phyloP scores from a whole-genome alignment of 768 basidiomycete species.

The Mycena epipterygia region DNA sequence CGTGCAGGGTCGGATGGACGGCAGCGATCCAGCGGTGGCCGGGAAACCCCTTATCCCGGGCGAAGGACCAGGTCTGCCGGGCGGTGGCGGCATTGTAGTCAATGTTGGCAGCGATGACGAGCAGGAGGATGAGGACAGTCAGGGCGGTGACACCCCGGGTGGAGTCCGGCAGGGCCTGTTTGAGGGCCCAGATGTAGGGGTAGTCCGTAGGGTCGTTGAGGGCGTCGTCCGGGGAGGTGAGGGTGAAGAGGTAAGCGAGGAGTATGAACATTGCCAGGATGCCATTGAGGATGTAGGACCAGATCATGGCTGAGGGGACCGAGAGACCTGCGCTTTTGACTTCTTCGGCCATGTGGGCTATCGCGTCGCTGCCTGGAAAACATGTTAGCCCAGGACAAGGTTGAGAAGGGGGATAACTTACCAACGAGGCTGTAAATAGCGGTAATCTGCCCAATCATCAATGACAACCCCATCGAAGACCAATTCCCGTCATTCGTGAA shows the following conservation, averaged over 20 bases:
- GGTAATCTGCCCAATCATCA: slow-evolving; percentile 29
- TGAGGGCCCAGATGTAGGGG: slow-evolving; percentile 27
- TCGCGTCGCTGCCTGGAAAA: slow-evolving; percentile 26
- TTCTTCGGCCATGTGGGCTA: slow-evolving; percentile 29
- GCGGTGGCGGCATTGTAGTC: slow-evolving; percentile 27
- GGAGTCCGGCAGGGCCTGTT: slow-evolving; percentile 28
- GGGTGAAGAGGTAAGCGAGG: slow-evolving; percentile 28
- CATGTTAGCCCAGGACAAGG: slow-evolving; percentile 26
- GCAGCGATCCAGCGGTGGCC: slow-evolving; percentile 28
- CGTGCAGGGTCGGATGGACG: slow-evolving; percentile 26
- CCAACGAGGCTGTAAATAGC: slow-evolving; percentile 29
- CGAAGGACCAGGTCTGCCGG: slow-evolving; percentile 28
- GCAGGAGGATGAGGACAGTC: slow-evolving; percentile 25
- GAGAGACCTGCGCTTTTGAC: slow-evolving; percentile 29
- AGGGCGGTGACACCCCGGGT: slow-evolving; percentile 26
- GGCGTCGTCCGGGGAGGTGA: slow-evolving; percentile 28
- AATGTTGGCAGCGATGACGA: slow-evolving; percentile 27
- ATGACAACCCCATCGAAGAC: slow-evolving; percentile 26
- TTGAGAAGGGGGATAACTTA: slow-evolving; percentile 20
- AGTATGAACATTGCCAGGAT: slow-evolving; percentile 27
- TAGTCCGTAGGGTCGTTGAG: slow-evolving; percentile 27
- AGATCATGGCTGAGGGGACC: slow-evolving; percentile 28
- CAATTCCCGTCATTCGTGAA: slow-evolving; percentile 28
- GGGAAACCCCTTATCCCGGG: slow-evolving; percentile 26
- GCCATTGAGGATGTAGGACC: slow-evolving; percentile 29